These are phyloP conservation scores for Xylaria sp. DNA, from an alignment of 2,329 filamentous ascomycete genomes.

Conservation along the genomic window DNA sequence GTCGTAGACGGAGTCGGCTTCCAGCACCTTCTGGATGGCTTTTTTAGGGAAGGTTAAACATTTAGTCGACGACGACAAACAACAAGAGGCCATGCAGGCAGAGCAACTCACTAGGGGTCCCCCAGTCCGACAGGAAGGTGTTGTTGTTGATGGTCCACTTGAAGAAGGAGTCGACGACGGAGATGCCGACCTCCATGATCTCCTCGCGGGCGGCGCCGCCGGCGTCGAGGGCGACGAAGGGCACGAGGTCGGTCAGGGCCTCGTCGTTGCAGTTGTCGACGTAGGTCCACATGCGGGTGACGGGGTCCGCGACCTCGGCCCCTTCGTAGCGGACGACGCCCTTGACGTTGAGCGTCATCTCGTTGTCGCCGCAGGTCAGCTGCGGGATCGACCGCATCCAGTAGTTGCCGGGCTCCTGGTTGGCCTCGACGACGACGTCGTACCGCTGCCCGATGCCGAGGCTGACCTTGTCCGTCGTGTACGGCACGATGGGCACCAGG, in stretches of 20 bases:
- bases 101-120: slow-evolving; percentile 43
- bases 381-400: slow-evolving; percentile 53
- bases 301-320: slow-evolving; percentile 23
- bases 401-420: slow-evolving; percentile 44
- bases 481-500: slow-evolving; percentile 59
- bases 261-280: slow-evolving; percentile 42
- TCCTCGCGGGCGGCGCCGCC: slow-evolving; percentile 30
- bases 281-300: slow-evolving; percentile 10
- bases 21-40: slow-evolving; percentile 40
- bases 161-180: slow-evolving; percentile 41
- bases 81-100: background rate
- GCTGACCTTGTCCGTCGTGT: slow-evolving; percentile 47
- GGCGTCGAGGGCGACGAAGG: slow-evolving; percentile 41
- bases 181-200: slow-evolving; percentile 34
- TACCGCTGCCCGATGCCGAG: slow-evolving; percentile 43
- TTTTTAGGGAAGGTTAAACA: background rate
- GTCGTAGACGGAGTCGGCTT: slow-evolving; percentile 29
- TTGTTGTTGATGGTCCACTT: slow-evolving; percentile 54
- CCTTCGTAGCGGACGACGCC: slow-evolving; percentile 52
- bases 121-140: slow-evolving; percentile 52
- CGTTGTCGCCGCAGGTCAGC: slow-evolving; percentile 44
- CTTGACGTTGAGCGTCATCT: slow-evolving; percentile 46
- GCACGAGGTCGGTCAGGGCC: slow-evolving; percentile 38
- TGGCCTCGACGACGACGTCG: slow-evolving; percentile 50
- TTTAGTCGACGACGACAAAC: background rate